Evolutionary conservation across 2,329 filamentous ascomycete species (phyloP), one percentile per base, ranked within the genome.

Genomic region (Apiospora rasikravindrae): DNA sequence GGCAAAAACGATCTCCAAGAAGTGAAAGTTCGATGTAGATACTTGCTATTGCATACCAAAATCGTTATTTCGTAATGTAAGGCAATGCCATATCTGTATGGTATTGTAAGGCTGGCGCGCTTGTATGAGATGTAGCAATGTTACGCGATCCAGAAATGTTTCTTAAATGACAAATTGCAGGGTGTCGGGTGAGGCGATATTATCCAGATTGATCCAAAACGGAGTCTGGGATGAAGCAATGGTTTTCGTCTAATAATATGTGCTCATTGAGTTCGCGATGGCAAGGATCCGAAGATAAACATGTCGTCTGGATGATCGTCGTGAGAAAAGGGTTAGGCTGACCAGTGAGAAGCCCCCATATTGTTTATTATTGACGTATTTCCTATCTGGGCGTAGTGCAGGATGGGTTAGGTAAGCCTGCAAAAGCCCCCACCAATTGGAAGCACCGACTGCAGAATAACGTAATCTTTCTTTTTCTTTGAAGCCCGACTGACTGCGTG

Each of bases 341-440:
- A 40, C 57, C 57, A 64, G 57, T 64, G 57, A 64, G 57, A 64
- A 24, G 57, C 33, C 11, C 33, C 57, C 57, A 64, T 40, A 40
- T 64, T 64, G 57, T 64, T 64, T 64, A 64, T 24, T 64, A 64
- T 64, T 64, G 57, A 64, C 19, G 19, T 64, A 64, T 64, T 64
- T 64, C 57, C 57, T 64, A 64, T 40, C 40, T 8, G 2, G 22
- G 33, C 22, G 22, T 64, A 64, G 57, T n/a, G 4, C 33, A 19
- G 3, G 13, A n/a, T n/a, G 10, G 11, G 22, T 40, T 64, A 64
- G 29, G 33, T 64, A 64, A 40, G 57, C 57, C 33, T 19, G 19
- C 22, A n/a, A 40, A n/a, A 19, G 33, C 33, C 57, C 57, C 57
- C 57, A 8, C 57, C 33, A 64, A 64, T 64, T 3, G 51, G 14